Evolutionary conservation across 2,329 filamentous ascomycete genomes (phyloP).

Genomic region (Penicillium sp.): DNA sequence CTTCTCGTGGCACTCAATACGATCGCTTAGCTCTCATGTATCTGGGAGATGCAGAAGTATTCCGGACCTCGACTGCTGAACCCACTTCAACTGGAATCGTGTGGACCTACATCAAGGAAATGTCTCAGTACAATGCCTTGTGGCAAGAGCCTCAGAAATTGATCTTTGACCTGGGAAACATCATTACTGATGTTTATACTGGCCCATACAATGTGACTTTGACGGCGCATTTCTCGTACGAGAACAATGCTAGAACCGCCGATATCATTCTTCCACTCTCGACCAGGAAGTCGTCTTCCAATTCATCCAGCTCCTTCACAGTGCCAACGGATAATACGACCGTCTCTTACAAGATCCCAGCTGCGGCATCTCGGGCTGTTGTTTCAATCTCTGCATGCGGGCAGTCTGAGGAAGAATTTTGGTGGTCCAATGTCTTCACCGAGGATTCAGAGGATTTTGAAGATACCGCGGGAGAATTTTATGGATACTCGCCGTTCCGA

Average conservation of each 20-base stretch:
- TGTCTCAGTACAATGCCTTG: constrained; percentile 68
- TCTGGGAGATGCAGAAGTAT: constrained; percentile 76
- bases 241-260: constrained; percentile 48
- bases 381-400: constrained; percentile 76
- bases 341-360: constrained; percentile 63
- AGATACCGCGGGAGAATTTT: constrained; percentile 56
- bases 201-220: constrained; percentile 72
- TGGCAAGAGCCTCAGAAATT: constrained; percentile 70
- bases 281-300: constrained; percentile 32
- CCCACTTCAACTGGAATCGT: constrained; percentile 69
- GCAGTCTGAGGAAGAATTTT: constrained; percentile 77
- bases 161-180: constrained; percentile 77
- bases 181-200: constrained; percentile 70
- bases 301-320: constrained; percentile 65
- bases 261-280: constrained; percentile 67
- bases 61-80: constrained; percentile 79
- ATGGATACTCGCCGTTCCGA: constrained; percentile 71
- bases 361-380: constrained; percentile 67
- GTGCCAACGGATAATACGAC: constrained; percentile 64
- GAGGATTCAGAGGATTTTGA: constrained; percentile 62
- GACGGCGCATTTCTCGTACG: constrained; percentile 68
- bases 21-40: constrained; percentile 77
- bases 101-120: constrained; percentile 77
- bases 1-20: constrained; percentile 70
- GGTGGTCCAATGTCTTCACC: constrained; percentile 76